Evolutionary conservation across 129 eudicot species (phyloP).

Genomic region (Rutidosis leptorrhynchoides): DNA sequence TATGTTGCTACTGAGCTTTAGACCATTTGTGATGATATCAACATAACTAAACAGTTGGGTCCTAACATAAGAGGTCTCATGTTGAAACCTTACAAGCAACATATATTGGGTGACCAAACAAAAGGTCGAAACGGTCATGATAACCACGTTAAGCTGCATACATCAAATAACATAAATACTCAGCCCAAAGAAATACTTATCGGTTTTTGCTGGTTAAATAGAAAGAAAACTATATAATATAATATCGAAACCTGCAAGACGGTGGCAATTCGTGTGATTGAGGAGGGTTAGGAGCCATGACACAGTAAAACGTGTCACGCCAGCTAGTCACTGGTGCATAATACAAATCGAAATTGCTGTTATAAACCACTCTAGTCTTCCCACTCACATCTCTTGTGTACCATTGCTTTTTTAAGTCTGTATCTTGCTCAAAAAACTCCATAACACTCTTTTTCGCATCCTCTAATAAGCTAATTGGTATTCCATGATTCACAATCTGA

Average conservation of each 20-base stretch:
- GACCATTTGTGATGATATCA: too few species aligned
- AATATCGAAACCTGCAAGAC: conserved; percentile 45
- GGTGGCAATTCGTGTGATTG: conserved; percentile 49
- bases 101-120: too few species aligned
- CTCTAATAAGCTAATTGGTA: conserved; percentile 33
- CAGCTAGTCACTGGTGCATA: conserved; percentile 43
- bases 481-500: conserved; percentile 50
- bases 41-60: too few species aligned
- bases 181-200: too few species aligned
- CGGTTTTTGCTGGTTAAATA: too few species aligned
- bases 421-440: conserved; percentile 41
- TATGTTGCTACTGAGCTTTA: too few species aligned
- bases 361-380: conserved; percentile 23
- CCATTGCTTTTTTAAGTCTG: conserved; percentile 38
- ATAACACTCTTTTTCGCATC: conserved; percentile 29
- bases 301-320: conserved; percentile 42
- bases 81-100: too few species aligned
- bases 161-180: too few species aligned
- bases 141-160: too few species aligned
- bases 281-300: conserved; percentile 40
- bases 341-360: conserved; percentile 45
- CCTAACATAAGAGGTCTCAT: too few species aligned
- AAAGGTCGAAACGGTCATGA: too few species aligned
- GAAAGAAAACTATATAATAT: too few species aligned
- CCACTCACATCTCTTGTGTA: conserved; percentile 22